Base-by-base conservation (phyloP, 306 rosid genomes). In the Astragalus membranaceus region DNA sequence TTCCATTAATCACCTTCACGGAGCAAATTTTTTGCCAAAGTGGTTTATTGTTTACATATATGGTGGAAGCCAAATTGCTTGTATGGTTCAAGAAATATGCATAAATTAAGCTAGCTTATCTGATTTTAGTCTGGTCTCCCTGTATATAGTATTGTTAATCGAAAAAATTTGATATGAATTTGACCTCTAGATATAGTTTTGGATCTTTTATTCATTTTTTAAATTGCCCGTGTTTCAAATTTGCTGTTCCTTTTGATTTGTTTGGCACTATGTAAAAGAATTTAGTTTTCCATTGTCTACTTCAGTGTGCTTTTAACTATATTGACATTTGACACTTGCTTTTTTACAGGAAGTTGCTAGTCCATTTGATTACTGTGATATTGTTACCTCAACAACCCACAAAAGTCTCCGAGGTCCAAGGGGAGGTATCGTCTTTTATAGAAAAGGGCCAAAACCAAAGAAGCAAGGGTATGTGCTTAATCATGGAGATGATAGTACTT, bases 371-470 rank as follows among this genome's bases (percentile, higher is more conserved):
- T 83, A 77, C 72, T 87, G 97, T 82, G 90, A 88, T 85, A 69
- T 89, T 56, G 89, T 88, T 29, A 85, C 98, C 23, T 93, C 96
- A 64, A 90, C 96, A 39, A 93, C 94, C 13, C 90, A 93, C 93
- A 93, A 93, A 83, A 86, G 96, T 74, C 96, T 88, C 63, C 80
- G 86, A 46, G 98, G 94, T 73, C 94, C 96, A 56, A 85, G 96
- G 83, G 92, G 96, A 69, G 96, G 98, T 53, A 88, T 92, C 54
- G 76, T 92, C 65, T 89, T 92, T 73, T 86, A 86, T 61, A 81
- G 95, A 76, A 89, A 67, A 78, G 96, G 91, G 56, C 4, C 81
- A 32, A 89, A 84, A 82, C 70, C 82, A 49, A 71, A 81, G 78
- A 86, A 73, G 69, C 96, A 83, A 80, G 88, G 86, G 44, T 59